Evolutionary conservation across 306 rosid genomes (phyloP).

Genomic region (Quercus berberidifolia): DNA sequence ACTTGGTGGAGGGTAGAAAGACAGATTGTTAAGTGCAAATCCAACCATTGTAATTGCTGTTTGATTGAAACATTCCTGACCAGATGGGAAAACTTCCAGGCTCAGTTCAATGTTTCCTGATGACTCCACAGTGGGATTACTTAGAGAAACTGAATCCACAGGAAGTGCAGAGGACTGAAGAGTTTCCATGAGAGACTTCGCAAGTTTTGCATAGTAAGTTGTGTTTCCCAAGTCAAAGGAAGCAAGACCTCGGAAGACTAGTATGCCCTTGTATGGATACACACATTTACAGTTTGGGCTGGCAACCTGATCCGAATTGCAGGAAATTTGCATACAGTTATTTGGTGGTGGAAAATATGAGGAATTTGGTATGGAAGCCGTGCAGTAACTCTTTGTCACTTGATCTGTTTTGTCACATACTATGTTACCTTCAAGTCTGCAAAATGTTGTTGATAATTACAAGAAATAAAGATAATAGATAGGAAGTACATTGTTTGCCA

Average conservation of each 20-base stretch:
- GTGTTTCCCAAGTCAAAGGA: conserved; percentile 43
- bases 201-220: conserved; percentile 17
- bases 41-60: conserved; percentile 33
- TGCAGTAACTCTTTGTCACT: conserved; percentile 31
- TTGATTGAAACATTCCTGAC: conserved; percentile 36
- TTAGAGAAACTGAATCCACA: conserved; percentile 50
- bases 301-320: conserved; percentile 27
- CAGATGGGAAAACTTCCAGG: conserved; percentile 53
- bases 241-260: conserved; percentile 49
- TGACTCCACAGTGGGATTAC: conserved; percentile 21
- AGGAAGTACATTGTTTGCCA: not conserved
- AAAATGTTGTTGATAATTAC: not conserved
- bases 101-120: conserved; percentile 33
- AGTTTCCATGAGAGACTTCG: conserved; percentile 8
- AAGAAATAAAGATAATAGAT: not conserved
- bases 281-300: conserved; percentile 70
- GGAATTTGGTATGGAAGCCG: conserved; percentile 2
- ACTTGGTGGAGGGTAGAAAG: conserved; percentile 23
- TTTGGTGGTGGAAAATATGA: conserved; percentile 14
- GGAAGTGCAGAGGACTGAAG: conserved; percentile 6
- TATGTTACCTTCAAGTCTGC: conserved; percentile 56
- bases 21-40: conserved; percentile 40
- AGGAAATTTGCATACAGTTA: conserved; percentile 33
- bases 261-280: conserved; percentile 58
- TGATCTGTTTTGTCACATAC: conserved; percentile 33